Percentiles rank a stretch among this genome's conserved stretches.
These are phyloP conservation scores for Amanita brunnescens DNA, from an alignment of 768 basidiomycete species.

Conservation along the genomic window DNA sequence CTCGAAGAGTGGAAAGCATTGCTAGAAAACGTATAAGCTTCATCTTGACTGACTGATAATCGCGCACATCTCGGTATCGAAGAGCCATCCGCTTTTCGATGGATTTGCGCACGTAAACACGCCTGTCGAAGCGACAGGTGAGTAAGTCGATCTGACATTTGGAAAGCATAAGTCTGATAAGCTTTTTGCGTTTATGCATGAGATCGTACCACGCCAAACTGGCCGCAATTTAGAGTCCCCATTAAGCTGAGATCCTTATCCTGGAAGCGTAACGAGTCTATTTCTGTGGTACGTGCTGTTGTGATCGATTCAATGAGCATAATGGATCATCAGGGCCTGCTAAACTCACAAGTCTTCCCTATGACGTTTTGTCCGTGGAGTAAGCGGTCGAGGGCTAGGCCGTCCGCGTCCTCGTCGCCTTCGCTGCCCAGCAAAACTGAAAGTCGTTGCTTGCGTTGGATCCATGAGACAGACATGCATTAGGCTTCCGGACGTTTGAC, in stretches of 20 bases:
- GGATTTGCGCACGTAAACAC: slow-evolving; percentile 79
- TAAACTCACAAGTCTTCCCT: slow-evolving; percentile 54
- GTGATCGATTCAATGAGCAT: neutral
- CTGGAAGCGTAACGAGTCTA: slow-evolving; percentile 63
- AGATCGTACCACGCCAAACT: slow-evolving; percentile 70
- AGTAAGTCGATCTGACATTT: slow-evolving; percentile 72
- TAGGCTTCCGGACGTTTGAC: no score
- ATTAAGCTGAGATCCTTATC: slow-evolving; percentile 60
- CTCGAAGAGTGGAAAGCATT: slow-evolving; percentile 79
- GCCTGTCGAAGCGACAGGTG: slow-evolving; percentile 58
- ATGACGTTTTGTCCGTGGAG: slow-evolving; percentile 71
- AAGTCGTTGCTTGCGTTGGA: slow-evolving; percentile 61
- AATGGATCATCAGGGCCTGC: neutral
- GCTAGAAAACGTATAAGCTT: slow-evolving; percentile 34
- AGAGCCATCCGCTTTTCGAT: slow-evolving; percentile 67
- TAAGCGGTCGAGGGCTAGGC: slow-evolving; percentile 59
- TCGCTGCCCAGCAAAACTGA: slow-evolving; percentile 43
- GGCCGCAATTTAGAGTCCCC: slow-evolving; percentile 77
- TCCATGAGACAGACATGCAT: slow-evolving; percentile 66
- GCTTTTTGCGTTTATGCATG: neutral
- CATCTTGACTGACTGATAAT: neutral
- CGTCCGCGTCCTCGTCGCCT: slow-evolving; percentile 57
- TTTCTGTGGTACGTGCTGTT: slow-evolving; percentile 59
- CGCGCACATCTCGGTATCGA: slow-evolving; percentile 64
- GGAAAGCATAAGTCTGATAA: neutral